Base-by-base conservation (phyloP, 805 yeast genomes). In the Lipomyces sp. region DNA sequence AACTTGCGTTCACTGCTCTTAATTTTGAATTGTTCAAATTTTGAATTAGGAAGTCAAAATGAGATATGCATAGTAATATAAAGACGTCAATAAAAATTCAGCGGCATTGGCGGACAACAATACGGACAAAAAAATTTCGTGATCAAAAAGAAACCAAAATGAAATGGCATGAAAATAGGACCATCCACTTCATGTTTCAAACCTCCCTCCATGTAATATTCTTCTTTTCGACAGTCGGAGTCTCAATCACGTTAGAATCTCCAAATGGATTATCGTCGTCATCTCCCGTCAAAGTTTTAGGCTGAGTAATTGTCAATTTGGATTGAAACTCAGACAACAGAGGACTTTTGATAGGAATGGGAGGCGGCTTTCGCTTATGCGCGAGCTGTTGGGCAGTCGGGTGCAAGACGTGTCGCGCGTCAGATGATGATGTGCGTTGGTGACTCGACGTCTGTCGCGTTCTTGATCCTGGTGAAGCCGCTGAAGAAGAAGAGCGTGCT, bases 231-330 rank as follows among this genome's bases (percentile, higher is more conserved):
- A 44, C 46, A 5, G 53, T 32, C n/a, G 59, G 59, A 8, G 59
- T 52, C 28, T 55, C 59, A 21, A 55, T 47, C 41, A 22, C 70
- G 54, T 76, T 69, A 21, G 70, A 65, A 53, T 79, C 83, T n/a
- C 75, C 81, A 60, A 79, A 79, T 11, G 84, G 83, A 29, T 62
- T 65, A 39, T 65, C 60, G 16, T 58, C 57, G 24, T 58, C 57
- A 3, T 47, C 57, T 22, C 57, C 43, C 18, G 57, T 43, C 16
- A 8, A 8, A 24, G 43, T 32, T 14, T 5, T 4, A 24, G 64
- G 62, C 39, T 35, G 36, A 18, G 33, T 23, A 19, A 55, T 43
- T 31, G 38, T 53, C 48, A 52, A 26, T 38, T 55, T 55, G 5
- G 53, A 34, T 29, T 55, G 43, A 31, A 55, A 55, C 18, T 55